phyloP scores from a whole-genome alignment of 2,329 filamentous ascomycete genomes.

The Ophiocordyceps australis region DNA sequence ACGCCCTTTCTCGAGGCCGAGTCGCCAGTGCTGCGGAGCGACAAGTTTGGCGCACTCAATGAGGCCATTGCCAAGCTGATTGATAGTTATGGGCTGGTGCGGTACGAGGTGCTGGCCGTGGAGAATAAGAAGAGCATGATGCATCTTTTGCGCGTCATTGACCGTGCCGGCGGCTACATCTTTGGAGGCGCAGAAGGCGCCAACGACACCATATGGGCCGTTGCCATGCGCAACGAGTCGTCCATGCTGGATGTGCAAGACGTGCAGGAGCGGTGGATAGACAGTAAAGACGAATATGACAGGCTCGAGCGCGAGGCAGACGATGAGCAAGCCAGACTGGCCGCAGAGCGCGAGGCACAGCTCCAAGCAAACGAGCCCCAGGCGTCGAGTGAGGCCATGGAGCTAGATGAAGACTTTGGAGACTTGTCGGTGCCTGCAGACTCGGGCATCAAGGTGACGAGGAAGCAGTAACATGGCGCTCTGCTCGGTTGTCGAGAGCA shows the following conservation, averaged over 20 bases:
- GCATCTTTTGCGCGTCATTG: conserved; percentile 72
- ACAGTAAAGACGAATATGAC: conserved; percentile 77
- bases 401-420: conserved; percentile 22
- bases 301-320: conserved; percentile 55
- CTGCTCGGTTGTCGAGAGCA: conserved; percentile 18
- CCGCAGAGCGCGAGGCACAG: too few species aligned
- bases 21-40: conserved; percentile 46
- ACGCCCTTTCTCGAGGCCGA: conserved; percentile 67
- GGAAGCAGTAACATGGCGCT: conserved; percentile 35
- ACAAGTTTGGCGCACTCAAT: conserved; percentile 74
- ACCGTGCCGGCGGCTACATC: conserved; percentile 81
- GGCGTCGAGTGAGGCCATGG: conserved; percentile 6
- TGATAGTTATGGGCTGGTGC: conserved; percentile 75
- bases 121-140: conserved; percentile 98
- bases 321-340: conserved; percentile 52
- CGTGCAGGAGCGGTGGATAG: conserved; percentile 91
- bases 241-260: conserved; percentile 67
- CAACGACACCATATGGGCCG: conserved; percentile 94
- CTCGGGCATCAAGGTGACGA: conserved; percentile 54
- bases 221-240: conserved; percentile 68
- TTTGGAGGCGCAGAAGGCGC: conserved; percentile 82
- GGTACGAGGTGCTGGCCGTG: conserved; percentile 84
- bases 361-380: conserved; percentile 19
- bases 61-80: conserved; percentile 74
- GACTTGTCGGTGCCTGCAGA: conserved; percentile 33